phyloP scores from a whole-genome alignment of 1,284 basidiomycete genomes.

The Fomitopsis betulina region DNA sequence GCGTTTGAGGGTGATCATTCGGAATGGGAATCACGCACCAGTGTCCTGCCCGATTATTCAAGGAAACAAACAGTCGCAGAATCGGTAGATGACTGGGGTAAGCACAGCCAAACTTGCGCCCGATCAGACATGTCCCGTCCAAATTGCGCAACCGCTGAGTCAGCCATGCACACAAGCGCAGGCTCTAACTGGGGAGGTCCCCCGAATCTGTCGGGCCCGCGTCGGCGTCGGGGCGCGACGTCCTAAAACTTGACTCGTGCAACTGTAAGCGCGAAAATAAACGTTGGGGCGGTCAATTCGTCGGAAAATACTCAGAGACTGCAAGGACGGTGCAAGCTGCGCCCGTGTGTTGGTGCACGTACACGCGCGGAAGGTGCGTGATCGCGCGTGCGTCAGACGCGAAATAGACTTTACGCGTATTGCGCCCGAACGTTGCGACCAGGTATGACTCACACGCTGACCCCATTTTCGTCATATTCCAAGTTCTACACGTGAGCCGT shows the following conservation, averaged over 20 bases:
- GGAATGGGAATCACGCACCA: neutral
- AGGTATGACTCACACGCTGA: neutral
- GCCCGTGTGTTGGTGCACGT: neutral
- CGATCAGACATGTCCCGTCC: neutral
- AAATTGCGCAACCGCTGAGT: neutral
- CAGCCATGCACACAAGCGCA: neutral
- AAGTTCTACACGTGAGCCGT: neutral
- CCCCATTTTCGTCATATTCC: neutral
- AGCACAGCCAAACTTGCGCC: neutral
- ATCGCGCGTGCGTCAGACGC: neutral
- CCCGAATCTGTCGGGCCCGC: neutral
- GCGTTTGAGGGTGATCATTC: too few species aligned
- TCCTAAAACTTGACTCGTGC: neutral
- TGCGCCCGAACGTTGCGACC: neutral
- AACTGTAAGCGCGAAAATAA: neutral
- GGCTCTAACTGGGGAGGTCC: neutral
- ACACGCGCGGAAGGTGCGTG: neutral
- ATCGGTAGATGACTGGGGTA: neutral
- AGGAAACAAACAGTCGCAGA: neutral
- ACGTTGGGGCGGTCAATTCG: neutral
- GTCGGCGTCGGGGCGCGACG: neutral
- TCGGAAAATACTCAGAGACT: neutral
- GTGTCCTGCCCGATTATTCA: neutral
- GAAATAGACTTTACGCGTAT: conserved; percentile 1
- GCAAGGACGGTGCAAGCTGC: neutral